Base-by-base conservation (phyloP, 257 asterid species). In the Voacanga thouarsii region DNA sequence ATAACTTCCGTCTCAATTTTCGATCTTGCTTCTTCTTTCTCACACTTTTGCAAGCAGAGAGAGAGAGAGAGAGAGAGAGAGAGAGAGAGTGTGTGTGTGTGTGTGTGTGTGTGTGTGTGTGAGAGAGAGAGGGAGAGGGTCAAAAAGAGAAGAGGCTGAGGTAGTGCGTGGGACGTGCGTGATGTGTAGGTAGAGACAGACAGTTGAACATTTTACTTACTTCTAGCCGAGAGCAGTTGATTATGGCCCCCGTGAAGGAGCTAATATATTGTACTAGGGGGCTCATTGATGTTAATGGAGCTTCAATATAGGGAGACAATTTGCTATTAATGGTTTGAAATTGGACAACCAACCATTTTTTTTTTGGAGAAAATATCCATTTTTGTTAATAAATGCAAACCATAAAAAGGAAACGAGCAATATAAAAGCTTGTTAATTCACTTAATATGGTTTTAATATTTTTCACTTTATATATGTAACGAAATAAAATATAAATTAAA, bases 121-220 rank as follows among this genome's bases (percentile, higher is more conserved):
- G 64, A 3, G 43, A n/a, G 63, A 19, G 75, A 49, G 61, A 12
- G 74, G 1, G 24, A 18, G 16, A 6, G 56, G 7, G 18, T 10
- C 21, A 30, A 6, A 33, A 28, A 57, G 24, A 72, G 45, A 28
- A 69, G 72, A 33, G 50, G 16, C 23, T n/a, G 18, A 70, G 79
- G 30, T 70, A 74, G 85, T 78, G 88, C 55, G 84, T 11, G 82
- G 83, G 85, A 83, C 88, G 92, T 86, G 91, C 85, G 91, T 79
- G 82, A 70, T 71, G 79, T 76, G 83, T 84, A 81, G 90, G 83
- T 83, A 47, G 37, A 80, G 72, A 83, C 86, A 80, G 72, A 83
- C 86, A 78, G 82, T 79, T 47, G 80, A 83, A 64, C 18, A 30
- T 65, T 75, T 41, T 49, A 14, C 63, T 80, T 69, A 49, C 57